Evolutionary conservation across 805 yeast species (phyloP).

Genomic region (Cyberlindnera amylophila): DNA sequence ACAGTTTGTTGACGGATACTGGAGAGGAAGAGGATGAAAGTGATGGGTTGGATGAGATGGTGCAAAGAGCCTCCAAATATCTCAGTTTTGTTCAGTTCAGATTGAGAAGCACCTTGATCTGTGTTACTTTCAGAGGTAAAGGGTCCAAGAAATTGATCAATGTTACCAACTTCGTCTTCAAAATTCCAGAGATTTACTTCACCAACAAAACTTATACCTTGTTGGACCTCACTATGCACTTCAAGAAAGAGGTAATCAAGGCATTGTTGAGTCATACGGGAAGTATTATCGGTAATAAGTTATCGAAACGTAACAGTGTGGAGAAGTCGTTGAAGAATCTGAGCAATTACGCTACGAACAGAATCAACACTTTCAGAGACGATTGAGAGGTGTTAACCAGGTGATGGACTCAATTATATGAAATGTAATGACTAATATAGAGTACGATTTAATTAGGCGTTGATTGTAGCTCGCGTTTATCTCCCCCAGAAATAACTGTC

Average conservation of each 20-base stretch:
- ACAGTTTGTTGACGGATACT: slow-evolving; percentile 4
- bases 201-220: slow-evolving; percentile 67
- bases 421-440: not conserved
- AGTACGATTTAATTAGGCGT: too few species aligned
- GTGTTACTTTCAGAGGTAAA: slow-evolving; percentile 74
- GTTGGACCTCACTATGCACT: slow-evolving; percentile 56
- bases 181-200: slow-evolving; percentile 58
- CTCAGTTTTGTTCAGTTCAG: slow-evolving; percentile 61
- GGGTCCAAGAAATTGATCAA: slow-evolving; percentile 68
- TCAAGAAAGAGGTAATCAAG: slow-evolving; percentile 62
- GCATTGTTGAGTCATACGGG: slow-evolving; percentile 66
- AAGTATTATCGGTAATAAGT: slow-evolving; percentile 71
- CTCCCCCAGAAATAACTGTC: too few species aligned
- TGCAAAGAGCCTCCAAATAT: slow-evolving; percentile 67
- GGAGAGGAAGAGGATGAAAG: slow-evolving; percentile 8
- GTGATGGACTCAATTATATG: not conserved
- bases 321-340: slow-evolving; percentile 17
- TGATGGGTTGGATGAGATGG: slow-evolving; percentile 57
- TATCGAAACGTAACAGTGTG: slow-evolving; percentile 37
- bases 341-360: slow-evolving; percentile 23
- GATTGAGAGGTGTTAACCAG: not conserved
- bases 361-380: slow-evolving; percentile 23
- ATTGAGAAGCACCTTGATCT: slow-evolving; percentile 47
- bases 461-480: too few species aligned
- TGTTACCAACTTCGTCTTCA: slow-evolving; percentile 67